Conservation (phyloP, 176 grass and related monocot species). For the Cenchrus fungigraminus region DNA sequence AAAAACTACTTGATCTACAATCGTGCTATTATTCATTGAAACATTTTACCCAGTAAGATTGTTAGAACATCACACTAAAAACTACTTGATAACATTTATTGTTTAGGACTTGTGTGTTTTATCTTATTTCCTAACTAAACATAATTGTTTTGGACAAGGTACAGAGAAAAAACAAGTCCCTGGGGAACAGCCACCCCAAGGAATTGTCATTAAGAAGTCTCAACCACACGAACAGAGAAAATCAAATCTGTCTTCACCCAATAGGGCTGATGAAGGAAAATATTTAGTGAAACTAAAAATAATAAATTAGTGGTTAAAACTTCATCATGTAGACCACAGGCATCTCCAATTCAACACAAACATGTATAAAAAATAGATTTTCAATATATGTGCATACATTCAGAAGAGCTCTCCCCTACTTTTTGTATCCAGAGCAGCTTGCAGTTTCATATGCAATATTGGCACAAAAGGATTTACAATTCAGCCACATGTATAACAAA, state of each 20-base stretch:
- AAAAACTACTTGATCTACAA: not conserved
- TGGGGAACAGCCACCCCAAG: no score
- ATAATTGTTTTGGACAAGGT: not conserved
- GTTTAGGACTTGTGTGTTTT: not conserved
- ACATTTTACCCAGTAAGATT: slow-evolving; percentile 9
- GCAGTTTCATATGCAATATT: not conserved
- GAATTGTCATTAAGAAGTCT: no score
- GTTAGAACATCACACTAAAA: not conserved
- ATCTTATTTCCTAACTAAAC: not conserved
- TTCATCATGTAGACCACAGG: not conserved
- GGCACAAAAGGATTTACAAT: not conserved
- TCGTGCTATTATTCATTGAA: not conserved
- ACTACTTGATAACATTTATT: not conserved
- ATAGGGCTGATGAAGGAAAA: not conserved
- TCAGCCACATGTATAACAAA: slow-evolving; percentile 37
- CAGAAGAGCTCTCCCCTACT: not conserved
- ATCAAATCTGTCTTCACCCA: no score
- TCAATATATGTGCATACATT: not conserved
- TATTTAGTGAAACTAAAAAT: not conserved
- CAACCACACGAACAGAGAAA: no score
- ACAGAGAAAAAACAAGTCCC: not conserved
- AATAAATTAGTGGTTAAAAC: not conserved
- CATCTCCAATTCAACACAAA: not conserved
- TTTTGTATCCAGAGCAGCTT: not conserved
- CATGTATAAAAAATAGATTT: not conserved